Percentiles rank a stretch among this genome's conserved stretches.
These are phyloP conservation scores for Prunus kanzakura DNA, from an alignment of 306 rosid genomes.

Conservation along the genomic window DNA sequence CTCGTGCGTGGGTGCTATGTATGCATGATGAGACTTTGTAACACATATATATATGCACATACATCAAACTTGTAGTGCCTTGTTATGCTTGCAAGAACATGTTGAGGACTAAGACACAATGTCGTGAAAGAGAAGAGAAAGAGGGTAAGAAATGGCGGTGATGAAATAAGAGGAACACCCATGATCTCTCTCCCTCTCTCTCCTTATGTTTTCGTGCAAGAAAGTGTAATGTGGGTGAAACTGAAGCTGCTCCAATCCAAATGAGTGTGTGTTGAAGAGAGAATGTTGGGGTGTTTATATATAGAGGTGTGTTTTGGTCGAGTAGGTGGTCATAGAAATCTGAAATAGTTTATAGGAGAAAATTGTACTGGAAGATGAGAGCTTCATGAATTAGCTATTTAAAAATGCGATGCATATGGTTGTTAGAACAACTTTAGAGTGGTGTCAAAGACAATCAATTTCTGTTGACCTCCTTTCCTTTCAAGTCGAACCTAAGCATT, in stretches of 20 bases:
- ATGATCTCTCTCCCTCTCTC: slow-evolving; percentile 6
- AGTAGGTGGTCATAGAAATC: slow-evolving; percentile 16
- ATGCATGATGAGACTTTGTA: no score
- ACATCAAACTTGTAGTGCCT: slow-evolving; percentile 61
- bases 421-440: slow-evolving; percentile 64
- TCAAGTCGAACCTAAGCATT: slow-evolving; percentile 31
- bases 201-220: background rate
- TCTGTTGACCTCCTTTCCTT: slow-evolving; percentile 41
- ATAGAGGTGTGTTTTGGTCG: slow-evolving; percentile 29
- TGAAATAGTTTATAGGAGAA: slow-evolving; percentile 22
- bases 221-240: background rate
- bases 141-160: slow-evolving; percentile 14
- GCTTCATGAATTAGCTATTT: background rate
- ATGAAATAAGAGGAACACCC: slow-evolving; percentile 21
- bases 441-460: slow-evolving; percentile 55
- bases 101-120: slow-evolving; percentile 23
- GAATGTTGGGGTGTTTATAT: slow-evolving; percentile 26
- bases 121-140: slow-evolving; percentile 26
- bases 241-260: background rate
- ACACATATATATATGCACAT: background rate
- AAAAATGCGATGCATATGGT: slow-evolving; percentile 18
- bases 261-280: background rate
- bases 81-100: slow-evolving; percentile 37
- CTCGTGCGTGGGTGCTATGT: no score
- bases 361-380: background rate